Percentiles rank a stretch among this genome's conserved stretches.
Evolutionary conservation across 164 flowering plant genomes (phyloP).

Genomic region (Aristolochia fimbriata): DNA sequence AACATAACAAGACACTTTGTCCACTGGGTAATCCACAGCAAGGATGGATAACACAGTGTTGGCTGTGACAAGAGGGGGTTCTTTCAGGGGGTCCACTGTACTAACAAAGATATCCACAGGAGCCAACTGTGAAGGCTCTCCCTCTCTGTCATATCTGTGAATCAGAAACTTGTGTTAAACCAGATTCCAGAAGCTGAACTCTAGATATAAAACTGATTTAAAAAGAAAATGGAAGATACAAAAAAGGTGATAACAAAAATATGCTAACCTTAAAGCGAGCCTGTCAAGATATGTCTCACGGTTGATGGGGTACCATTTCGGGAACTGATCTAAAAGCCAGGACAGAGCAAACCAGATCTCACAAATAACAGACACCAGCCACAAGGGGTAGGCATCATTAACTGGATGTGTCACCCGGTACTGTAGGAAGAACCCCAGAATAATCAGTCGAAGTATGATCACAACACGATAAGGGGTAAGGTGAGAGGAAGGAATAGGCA

Average conservation of each 20-base stretch:
- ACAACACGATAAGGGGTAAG: slow-evolving; percentile 92
- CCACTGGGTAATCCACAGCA: slow-evolving; percentile 96
- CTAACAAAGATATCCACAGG: slow-evolving; percentile 95
- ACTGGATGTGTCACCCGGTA: slow-evolving; percentile 91
- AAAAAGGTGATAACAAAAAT: neutral
- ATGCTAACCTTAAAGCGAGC: slow-evolving; percentile 73
- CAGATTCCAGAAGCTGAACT: neutral
- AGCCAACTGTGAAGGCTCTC: slow-evolving; percentile 88
- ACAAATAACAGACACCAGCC: slow-evolving; percentile 90
- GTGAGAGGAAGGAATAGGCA: slow-evolving; percentile 77
- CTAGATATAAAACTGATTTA: neutral
- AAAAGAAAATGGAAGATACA: neutral
- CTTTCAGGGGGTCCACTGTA: slow-evolving; percentile 98
- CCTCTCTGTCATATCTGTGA: slow-evolving; percentile 79
- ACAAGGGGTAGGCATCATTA: slow-evolving; percentile 77
- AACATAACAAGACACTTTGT: slow-evolving; percentile 95
- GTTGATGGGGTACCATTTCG: slow-evolving; percentile 91
- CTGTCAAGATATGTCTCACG: slow-evolving; percentile 97
- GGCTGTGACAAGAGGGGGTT: slow-evolving; percentile 94
- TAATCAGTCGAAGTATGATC: slow-evolving; percentile 83
- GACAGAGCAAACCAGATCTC: slow-evolving; percentile 99
- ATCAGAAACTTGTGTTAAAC: neutral
- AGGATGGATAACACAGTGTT: slow-evolving; percentile 95
- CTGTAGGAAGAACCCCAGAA: slow-evolving; percentile 85
- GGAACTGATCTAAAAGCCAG: slow-evolving; percentile 98